A percentile compares a stretch with the other conserved stretches of the same genome.
Conservation (phyloP, 1,284 basidiomycete species). For the Malassezia pachydermatis region DNA sequence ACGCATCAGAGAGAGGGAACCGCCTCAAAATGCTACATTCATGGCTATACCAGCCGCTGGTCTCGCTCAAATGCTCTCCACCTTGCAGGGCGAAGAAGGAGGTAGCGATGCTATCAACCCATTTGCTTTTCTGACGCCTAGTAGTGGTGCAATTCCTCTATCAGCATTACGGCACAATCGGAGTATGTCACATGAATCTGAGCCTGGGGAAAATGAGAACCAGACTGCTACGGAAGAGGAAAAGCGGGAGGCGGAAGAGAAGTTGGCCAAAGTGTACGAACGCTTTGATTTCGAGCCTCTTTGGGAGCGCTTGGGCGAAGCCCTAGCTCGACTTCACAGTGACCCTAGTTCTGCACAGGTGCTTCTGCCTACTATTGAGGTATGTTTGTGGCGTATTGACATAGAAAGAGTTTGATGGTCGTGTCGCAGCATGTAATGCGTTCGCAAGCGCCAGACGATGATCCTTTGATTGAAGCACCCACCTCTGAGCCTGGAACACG, state of each 20-base stretch:
- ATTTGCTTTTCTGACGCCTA: slow-evolving; percentile 1
- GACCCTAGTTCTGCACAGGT: slow-evolving; percentile 43
- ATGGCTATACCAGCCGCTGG: slow-evolving; percentile 2
- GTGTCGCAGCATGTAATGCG: slow-evolving; percentile 73
- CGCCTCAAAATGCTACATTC: background rate
- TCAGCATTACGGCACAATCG: background rate
- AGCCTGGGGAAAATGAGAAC: background rate
- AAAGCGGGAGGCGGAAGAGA: slow-evolving; percentile 46
- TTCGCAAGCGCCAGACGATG: background rate
- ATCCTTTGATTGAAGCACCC: slow-evolving; percentile 18
- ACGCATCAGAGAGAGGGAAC: slow-evolving; percentile 10
- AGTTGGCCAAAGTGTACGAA: slow-evolving; percentile 43
- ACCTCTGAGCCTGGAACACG: slow-evolving; percentile 19
- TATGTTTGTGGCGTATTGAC: slow-evolving; percentile 9
- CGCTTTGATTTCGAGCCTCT: slow-evolving; percentile 37
- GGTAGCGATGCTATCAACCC: background rate
- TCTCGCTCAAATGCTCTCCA: slow-evolving; percentile 8
- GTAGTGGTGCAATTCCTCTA: background rate
- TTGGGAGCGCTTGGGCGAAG: slow-evolving; percentile 40
- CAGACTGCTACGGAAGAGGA: background rate
- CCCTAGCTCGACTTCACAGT: slow-evolving; percentile 34
- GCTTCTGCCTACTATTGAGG: slow-evolving; percentile 41
- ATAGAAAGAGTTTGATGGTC: slow-evolving; percentile 68
- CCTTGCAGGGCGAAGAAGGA: no score
- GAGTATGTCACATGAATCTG: background rate